Base-by-base conservation (phyloP, 192 early-diverging fungal species). In the Podila epicladia region DNA sequence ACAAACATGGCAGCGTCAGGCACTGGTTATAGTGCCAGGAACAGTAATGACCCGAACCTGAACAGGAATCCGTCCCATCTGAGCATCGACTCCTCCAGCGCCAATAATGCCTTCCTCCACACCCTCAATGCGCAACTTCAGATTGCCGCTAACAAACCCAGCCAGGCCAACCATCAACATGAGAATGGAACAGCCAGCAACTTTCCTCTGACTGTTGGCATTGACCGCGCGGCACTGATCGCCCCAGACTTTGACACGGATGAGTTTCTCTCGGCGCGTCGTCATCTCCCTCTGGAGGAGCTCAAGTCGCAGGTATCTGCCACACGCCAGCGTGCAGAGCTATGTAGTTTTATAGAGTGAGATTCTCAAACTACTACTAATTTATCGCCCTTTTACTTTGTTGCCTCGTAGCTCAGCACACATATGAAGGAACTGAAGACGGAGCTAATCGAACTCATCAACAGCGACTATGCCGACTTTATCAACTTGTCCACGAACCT, bases 391-490 rank as follows among this genome's bases (percentile, higher is more conserved):
- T 38, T 38, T 71, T 2, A 5, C 15, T 5, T 60, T 6, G 31
- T 22, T 31, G 29, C 31, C 26, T 50, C 29, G 8, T 92, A 94
- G 74, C 74, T 93, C 41, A 87, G 83, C 51, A 33, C 68, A 4
- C 86, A 87, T 72, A 85, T 93, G 62, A 84, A 72, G 49, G 79
- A 86, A 48, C 82, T 94, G 24, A 95, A 94, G 75, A 86, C 76
- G 22, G 93, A 94, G 53, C 87, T 95, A 15, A 87, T 94, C 41
- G 94, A 94, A 51, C 84, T 94, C 35, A 93, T 94, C 73, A 94
- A 94, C 69, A 80, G 78, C 37, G 94, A 94, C 72, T 95, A 93
- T 82, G 89, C 90, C 12, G 92, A 94, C 62, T 95, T 95, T 73
- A 93, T 95, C 33, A 89, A 91, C 64, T 80, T 95, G 7, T 93